These are phyloP conservation scores for Pulveroboletus sp. DNA, from an alignment of 1,284 basidiomycete genomes.

Conservation along the genomic window DNA sequence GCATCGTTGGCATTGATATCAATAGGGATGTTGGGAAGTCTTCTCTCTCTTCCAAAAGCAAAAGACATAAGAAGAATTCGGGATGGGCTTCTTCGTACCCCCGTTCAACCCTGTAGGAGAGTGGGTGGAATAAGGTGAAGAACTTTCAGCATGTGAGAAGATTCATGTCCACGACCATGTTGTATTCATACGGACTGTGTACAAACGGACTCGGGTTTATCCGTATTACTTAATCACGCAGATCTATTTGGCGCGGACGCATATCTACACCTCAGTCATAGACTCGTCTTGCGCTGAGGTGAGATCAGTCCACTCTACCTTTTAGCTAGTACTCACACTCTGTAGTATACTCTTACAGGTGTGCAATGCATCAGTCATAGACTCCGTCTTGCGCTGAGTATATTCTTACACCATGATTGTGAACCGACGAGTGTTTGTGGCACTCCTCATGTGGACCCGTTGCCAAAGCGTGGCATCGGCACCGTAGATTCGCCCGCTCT, in stretches of 20 bases:
- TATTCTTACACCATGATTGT: too few relatives aligned
- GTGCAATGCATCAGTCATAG: too few relatives aligned
- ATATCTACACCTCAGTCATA: too few relatives aligned
- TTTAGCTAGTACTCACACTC: too few relatives aligned
- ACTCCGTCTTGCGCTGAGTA: too few relatives aligned
- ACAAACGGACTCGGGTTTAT: too few relatives aligned
- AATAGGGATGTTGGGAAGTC: slow-evolving; percentile 23
- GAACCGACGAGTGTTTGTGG: slow-evolving; percentile 5
- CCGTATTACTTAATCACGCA: too few relatives aligned
- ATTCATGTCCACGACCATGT: slow-evolving; percentile 1
- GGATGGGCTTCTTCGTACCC: background rate
- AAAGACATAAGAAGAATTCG: slow-evolving; percentile 14
- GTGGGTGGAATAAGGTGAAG: background rate
- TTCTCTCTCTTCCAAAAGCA: slow-evolving; percentile 16
- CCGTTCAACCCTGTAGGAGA: background rate
- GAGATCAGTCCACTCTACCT: too few relatives aligned
- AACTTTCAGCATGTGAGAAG: background rate
- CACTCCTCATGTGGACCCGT: slow-evolving; percentile 6
- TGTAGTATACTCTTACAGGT: too few relatives aligned
- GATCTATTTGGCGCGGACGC: too few relatives aligned
- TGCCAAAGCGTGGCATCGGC: slow-evolving; percentile 10
- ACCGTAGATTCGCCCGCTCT: background rate
- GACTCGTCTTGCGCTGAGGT: too few relatives aligned
- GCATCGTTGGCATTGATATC: background rate
- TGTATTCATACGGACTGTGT: too few relatives aligned